Evolutionary conservation across 192 early-diverging fungal genomes (phyloP).

Genomic region (Coemansia sp.): DNA sequence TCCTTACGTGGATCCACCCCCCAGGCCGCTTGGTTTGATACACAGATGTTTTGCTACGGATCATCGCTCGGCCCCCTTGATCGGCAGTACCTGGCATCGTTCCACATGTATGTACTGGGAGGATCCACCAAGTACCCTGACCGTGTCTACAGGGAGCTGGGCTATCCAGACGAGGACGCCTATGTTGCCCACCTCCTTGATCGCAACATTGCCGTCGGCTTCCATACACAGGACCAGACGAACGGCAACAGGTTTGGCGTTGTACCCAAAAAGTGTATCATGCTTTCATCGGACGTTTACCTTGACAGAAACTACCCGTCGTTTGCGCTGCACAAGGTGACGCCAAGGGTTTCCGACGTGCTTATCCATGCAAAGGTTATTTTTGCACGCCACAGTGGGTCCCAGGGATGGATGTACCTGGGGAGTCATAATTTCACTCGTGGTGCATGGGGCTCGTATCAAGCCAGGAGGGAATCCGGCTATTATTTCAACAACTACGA

Average conservation of each 20-base stretch:
- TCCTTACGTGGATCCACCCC: not conserved
- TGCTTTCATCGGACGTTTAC: slow-evolving; percentile 11
- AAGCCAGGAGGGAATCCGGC: not conserved
- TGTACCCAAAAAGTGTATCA: slow-evolving; percentile 12
- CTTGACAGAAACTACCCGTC: slow-evolving; percentile 7
- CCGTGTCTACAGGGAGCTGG: not conserved
- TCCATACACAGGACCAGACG: slow-evolving; percentile 32
- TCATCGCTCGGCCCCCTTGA: slow-evolving; percentile 38
- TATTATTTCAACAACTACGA: slow-evolving; percentile 42
- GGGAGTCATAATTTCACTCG: slow-evolving; percentile 48
- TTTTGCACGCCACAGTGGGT: slow-evolving; percentile 13
- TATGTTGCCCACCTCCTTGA: not conserved
- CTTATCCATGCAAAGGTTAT: slow-evolving; percentile 38
- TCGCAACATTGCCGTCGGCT: slow-evolving; percentile 18
- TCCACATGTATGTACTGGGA: slow-evolving; percentile 21
- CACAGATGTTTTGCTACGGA: slow-evolving; percentile 34
- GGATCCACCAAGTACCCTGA: not conserved
- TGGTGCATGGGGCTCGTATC: slow-evolving; percentile 32
- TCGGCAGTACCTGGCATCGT: slow-evolving; percentile 12
- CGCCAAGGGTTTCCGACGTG: slow-evolving; percentile 4
- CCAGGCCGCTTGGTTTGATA: slow-evolving; percentile 2
- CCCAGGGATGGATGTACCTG: slow-evolving; percentile 42
- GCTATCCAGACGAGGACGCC: not conserved
- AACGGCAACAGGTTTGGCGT: slow-evolving; percentile 16
- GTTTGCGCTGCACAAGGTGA: slow-evolving; percentile 14